Percentiles rank a stretch among this genome's conserved stretches.
These are phyloP conservation scores for Gossypium stocksii DNA, from an alignment of 345 rosid species.

Conservation along the genomic window DNA sequence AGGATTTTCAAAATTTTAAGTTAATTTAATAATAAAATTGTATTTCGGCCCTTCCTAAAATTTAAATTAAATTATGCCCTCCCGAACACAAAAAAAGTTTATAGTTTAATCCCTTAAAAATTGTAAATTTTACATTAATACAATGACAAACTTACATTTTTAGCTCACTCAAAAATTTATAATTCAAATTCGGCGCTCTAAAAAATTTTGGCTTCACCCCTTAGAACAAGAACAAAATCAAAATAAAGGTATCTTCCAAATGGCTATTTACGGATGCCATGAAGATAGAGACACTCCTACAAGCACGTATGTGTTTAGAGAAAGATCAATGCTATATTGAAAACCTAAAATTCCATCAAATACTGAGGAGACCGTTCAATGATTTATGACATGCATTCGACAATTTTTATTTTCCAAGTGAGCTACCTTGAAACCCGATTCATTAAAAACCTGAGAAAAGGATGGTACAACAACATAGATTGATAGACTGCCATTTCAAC, in stretches of 20 bases:
- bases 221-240: neutral
- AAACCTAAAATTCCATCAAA: neutral
- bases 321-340: neutral
- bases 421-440: neutral
- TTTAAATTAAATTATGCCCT: too few species aligned
- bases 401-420: neutral
- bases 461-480: neutral
- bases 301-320: neutral
- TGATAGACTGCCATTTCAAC: neutral
- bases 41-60: too few species aligned
- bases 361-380: neutral
- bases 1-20: too few species aligned
- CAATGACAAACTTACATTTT: too few species aligned
- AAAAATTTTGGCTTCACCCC: too few species aligned
- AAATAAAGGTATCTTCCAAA: neutral
- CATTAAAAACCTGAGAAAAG: neutral
- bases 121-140: too few species aligned
- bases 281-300: neutral
- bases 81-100: too few species aligned
- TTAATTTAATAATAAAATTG: too few species aligned
- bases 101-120: too few species aligned
- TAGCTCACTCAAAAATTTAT: too few species aligned
- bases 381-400: neutral
- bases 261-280: neutral
- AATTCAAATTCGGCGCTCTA: too few species aligned